These are phyloP conservation scores for Starmerella lactis-condensi DNA, from an alignment of 805 yeast genomes.

Conservation along the genomic window DNA sequence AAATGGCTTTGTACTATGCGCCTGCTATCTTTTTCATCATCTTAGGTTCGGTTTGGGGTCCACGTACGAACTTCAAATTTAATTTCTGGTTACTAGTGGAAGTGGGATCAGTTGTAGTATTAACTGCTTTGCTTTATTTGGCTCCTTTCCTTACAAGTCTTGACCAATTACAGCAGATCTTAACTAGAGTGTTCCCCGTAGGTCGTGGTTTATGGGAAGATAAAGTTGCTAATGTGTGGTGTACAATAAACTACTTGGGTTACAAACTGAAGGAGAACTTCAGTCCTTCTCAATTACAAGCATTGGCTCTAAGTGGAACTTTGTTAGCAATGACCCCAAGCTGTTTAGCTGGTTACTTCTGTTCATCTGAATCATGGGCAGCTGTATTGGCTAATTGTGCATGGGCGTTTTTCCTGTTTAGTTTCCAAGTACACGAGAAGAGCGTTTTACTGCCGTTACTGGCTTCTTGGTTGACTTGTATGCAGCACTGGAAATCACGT, in stretches of 20 bases:
- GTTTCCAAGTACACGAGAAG: constrained; percentile 94
- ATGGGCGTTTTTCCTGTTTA: constrained; percentile 72
- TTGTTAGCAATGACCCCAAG: constrained; percentile 37
- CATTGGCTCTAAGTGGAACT: constrained; percentile 27
- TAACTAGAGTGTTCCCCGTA: constrained; percentile 71
- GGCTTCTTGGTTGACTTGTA: constrained; percentile 45
- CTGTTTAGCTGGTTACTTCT: constrained; percentile 30
- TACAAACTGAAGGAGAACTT: constrained; percentile 49
- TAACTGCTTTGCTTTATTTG: constrained; percentile 34
- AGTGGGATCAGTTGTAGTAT: constrained; percentile 45
- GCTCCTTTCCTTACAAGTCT: constrained; percentile 39
- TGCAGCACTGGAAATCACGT: constrained; percentile 35
- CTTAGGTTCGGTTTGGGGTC: constrained; percentile 38
- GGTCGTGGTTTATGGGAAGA: constrained; percentile 89
- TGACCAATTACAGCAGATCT: constrained; percentile 36
- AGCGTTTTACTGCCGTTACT: constrained; percentile 71
- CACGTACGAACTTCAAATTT: constrained; percentile 5
- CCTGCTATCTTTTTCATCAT: constrained; percentile 74
- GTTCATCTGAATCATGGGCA: constrained; percentile 22
- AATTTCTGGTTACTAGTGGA: constrained; percentile 29
- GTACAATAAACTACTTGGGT: constrained; percentile 56
- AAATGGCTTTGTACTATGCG: constrained; percentile 86
- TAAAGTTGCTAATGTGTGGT: constrained; percentile 95
- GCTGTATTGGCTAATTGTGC: constrained; percentile 73
- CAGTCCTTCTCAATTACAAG: constrained; percentile 38